Percentiles rank a stretch among this genome's conserved stretches.
Evolutionary conservation across 108 stramenopile genomes (phyloP).

Genomic region (Fistulifera pelliculosa): DNA sequence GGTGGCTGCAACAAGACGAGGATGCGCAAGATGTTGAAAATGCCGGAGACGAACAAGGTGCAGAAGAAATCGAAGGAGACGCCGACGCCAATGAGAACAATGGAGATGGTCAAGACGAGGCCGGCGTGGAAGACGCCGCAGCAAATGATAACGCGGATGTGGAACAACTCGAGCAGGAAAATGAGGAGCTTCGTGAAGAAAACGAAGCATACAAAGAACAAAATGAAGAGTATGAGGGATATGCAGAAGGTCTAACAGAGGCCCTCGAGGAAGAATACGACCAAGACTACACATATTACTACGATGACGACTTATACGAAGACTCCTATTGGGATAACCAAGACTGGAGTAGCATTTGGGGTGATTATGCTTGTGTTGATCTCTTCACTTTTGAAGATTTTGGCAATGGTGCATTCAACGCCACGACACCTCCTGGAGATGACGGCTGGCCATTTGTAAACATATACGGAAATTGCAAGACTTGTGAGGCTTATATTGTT

Average conservation of each 20-base stretch:
- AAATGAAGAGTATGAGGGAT: slow-evolving; percentile 17
- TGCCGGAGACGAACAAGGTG: slow-evolving; percentile 12
- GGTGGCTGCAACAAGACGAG: slow-evolving; percentile 14
- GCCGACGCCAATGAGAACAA: neutral
- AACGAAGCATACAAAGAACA: slow-evolving; percentile 31
- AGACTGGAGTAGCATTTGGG: slow-evolving; percentile 41
- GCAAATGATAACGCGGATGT: neutral
- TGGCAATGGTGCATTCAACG: slow-evolving; percentile 3
- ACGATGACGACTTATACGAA: slow-evolving; percentile 32
- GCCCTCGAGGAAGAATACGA: slow-evolving; percentile 15
- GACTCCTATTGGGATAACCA: slow-evolving; percentile 29
- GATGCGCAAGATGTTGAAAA: slow-evolving; percentile 14
- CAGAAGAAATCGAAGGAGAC: slow-evolving; percentile 10
- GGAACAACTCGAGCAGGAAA: slow-evolving; percentile 19
- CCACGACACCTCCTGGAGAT: slow-evolving; percentile 15
- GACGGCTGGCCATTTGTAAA: slow-evolving; percentile 37
- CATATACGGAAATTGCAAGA: slow-evolving; percentile 37
- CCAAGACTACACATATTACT: neutral
- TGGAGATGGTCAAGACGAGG: neutral
- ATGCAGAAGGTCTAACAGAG: slow-evolving; percentile 20
- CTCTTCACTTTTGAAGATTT: slow-evolving; percentile 31
- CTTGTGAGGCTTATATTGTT: slow-evolving; percentile 35
- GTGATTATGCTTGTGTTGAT: slow-evolving; percentile 36
- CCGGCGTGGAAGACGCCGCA: neutral
- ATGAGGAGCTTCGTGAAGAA: slow-evolving; percentile 21